These are phyloP conservation scores for Solanum medicagineum DNA, from an alignment of 257 asterid genomes.

Conservation along the genomic window DNA sequence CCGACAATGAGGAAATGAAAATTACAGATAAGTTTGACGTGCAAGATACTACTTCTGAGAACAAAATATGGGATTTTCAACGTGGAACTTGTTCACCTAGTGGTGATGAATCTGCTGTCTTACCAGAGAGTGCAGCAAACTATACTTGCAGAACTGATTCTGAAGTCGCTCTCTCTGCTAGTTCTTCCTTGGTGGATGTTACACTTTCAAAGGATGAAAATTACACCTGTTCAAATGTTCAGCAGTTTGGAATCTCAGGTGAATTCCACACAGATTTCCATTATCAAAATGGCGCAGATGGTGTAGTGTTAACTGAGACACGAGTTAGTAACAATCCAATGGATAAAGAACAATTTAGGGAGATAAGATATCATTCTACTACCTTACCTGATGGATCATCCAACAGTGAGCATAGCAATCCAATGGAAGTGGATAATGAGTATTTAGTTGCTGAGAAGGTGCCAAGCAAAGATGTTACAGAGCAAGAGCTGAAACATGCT, in stretches of 20 bases:
- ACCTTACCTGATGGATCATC: slow-evolving; percentile 7
- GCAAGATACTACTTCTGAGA: not conserved
- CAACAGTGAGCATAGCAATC: slow-evolving; percentile 10
- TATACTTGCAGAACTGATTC: not conserved
- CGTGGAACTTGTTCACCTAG: not conserved
- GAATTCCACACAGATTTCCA: slow-evolving; percentile 5
- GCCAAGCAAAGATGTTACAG: slow-evolving; percentile 10
- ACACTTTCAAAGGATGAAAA: slow-evolving; percentile 7
- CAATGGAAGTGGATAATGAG: slow-evolving; percentile 3
- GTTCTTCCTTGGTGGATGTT: slow-evolving; percentile 11
- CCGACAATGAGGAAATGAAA: not conserved
- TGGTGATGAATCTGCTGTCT: not conserved
- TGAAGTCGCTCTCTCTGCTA: not conserved
- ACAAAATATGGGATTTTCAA: not conserved
- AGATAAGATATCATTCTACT: slow-evolving; percentile 1
- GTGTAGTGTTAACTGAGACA: not conserved
- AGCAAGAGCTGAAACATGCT: slow-evolving; percentile 11
- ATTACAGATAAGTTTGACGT: not conserved
- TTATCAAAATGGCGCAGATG: slow-evolving; percentile 11
- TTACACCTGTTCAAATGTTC: slow-evolving; percentile 3
- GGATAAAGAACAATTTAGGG: slow-evolving; percentile 15
- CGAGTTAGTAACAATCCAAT: not conserved
- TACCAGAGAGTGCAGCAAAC: slow-evolving; percentile 8
- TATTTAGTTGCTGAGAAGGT: slow-evolving; percentile 8
- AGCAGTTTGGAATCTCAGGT: slow-evolving; percentile 14